Conservation (phyloP, 73 alveolate species). For the Symbiodinium pilosum region DNA sequence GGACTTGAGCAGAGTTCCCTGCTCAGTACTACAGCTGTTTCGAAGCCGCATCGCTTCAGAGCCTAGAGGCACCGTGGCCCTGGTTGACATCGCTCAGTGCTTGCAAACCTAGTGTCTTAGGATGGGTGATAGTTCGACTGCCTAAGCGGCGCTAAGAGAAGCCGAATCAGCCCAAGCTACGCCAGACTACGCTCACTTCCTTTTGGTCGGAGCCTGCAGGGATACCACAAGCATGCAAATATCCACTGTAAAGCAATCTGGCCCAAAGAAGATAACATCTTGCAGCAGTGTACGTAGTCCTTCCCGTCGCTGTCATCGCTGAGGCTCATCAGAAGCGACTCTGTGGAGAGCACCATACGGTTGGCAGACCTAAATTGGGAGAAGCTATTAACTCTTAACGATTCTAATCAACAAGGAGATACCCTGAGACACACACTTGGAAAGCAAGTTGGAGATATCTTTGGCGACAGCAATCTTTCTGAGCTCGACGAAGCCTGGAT, state of each 20-base stretch:
- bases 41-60: not conserved
- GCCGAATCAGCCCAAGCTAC: too few species aligned
- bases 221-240: not conserved
- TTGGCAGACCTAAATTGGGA: constrained; percentile 42
- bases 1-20: constrained; percentile 15
- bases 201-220: constrained; percentile 18
- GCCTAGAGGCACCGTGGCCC: not conserved
- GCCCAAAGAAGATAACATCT: not conserved
- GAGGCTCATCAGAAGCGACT: constrained; percentile 54
- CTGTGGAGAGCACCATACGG: constrained; percentile 76
- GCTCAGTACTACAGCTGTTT: not conserved
- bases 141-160: not conserved
- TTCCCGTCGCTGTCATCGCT: constrained; percentile 18
- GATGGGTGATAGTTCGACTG: too few species aligned
- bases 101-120: not conserved
- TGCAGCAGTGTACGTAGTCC: constrained; percentile 8
- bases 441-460: constrained; percentile 46
- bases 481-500: constrained; percentile 98
- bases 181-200: too few species aligned
- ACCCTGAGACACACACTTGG: constrained; percentile 6
- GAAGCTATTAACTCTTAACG: too few species aligned
- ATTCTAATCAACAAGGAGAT: not conserved
- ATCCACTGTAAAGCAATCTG: not conserved
- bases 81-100: not conserved
- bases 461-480: constrained; percentile 94